A percentile compares a stretch with the other conserved stretches of the same genome.
Evolutionary conservation across 352 stramenopile species (phyloP).

Genomic region (Globisporangium alternatum): DNA sequence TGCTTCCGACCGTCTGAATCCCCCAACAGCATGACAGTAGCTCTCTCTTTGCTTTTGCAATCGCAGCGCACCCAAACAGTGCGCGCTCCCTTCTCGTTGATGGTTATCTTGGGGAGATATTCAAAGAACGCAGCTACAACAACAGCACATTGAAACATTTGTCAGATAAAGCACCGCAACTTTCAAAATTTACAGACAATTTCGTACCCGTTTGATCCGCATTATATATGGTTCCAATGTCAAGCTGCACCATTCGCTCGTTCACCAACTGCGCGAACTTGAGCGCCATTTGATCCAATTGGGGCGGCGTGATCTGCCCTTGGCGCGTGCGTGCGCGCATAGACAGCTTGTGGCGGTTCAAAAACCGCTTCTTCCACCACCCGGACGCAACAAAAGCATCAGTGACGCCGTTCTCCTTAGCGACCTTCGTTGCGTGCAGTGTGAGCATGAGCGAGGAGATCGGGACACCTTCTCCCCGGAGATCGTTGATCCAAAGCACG

Average conservation of each 20-base stretch:
- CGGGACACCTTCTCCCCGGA: background rate
- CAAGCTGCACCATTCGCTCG: background rate
- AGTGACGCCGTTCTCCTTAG: background rate
- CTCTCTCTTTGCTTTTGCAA: background rate
- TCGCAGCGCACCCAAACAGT: background rate
- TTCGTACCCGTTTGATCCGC: background rate
- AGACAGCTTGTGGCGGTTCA: too few relatives aligned
- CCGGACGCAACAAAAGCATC: background rate
- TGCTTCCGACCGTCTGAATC: background rate
- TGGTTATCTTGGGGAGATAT: background rate
- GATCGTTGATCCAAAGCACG: background rate
- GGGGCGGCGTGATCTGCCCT: too few relatives aligned
- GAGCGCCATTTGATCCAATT: too few relatives aligned
- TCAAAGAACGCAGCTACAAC: background rate
- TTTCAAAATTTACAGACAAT: background rate
- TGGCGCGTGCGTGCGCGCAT: too few relatives aligned
- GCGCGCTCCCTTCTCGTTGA: background rate
- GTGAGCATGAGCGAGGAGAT: background rate
- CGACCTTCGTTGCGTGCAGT: background rate
- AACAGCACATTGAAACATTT: background rate
- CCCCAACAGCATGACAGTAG: background rate
- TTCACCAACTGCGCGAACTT: too few relatives aligned
- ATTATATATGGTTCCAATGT: background rate
- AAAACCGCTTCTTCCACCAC: too few relatives aligned
- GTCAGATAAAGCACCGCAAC: too few relatives aligned